Evolutionary conservation across 257 asterid species (phyloP), one percentile per base, ranked within the genome.

Genomic region (Scutellaria galericulata): DNA sequence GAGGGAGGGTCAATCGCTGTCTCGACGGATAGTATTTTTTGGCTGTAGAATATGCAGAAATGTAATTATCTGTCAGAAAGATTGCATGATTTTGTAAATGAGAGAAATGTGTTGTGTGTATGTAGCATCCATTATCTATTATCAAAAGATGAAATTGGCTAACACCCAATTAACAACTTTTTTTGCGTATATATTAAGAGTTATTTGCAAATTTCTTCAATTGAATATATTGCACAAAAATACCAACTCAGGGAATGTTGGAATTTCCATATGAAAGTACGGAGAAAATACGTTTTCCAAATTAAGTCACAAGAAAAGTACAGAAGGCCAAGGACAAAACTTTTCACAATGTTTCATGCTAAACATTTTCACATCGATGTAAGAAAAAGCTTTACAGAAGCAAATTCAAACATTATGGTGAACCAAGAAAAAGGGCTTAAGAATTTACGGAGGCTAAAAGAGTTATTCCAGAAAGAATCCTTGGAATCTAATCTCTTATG

Each of bases 1-100:
- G 68, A 41, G 98, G 95, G 45, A 91, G 89, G 66, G 97, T 94
- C 69, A 94, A 78, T 5, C 98, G 79, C 73, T 91, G 99, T 75
- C 99, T 80, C 7, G 98, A 88, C 35, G 97, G 96, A 48, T 91
- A 91, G 83, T 79, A 94, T 75, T 85, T 91, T 77, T 75, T 87
- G 61, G 97, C 99, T 94, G 90, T 58, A 9, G 63, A 71, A 59
- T 50, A 14, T n/a, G 57, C 51, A 50, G 42, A 68, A 24, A 55
- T 73, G 9, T 50, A 3, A 71, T 68, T 64, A 24, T 24, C 27
- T 24, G 27, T 24, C 27, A 24, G 27, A 24, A 24, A 24, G 27
- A 24, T 24, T 24, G 27, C 27, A 24, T 1, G 27, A 24, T 24
- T 24, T 24, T 24, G 27, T 24, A 24, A 24, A 24, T 24, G 64